Evolutionary conservation across 2,329 filamentous ascomycete genomes (phyloP), one percentile per base, ranked within the genome.

Genomic region (Trichoderma arundinaceum): DNA sequence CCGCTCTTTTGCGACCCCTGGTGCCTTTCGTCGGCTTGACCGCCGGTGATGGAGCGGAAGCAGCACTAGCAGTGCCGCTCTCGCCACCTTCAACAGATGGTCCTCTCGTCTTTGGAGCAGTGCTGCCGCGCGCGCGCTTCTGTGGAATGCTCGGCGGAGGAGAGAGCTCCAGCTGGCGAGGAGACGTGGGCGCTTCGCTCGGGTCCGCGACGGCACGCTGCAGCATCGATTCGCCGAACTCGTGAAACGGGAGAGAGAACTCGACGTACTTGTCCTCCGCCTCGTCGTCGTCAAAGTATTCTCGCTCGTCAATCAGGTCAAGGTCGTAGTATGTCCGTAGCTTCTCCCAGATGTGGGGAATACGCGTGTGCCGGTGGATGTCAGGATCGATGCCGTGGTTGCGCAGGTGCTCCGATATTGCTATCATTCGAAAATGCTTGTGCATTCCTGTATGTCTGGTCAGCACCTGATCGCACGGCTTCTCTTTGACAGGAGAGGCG

Each of bases 331-430:
- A 86, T 39, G 88, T 88, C 38, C 85, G 81, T 10, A 99, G 84
- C 78, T 98, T 98, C 71, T 86, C 84, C 94, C 95, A 98, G 69
- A 99, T 97, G 46, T 91, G 90, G 0, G 92, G 90, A 70, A 97
- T 95, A 66, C 90, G 90, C 46, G 92, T 97, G 79, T 99, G 95
- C 15, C 86, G 85, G 71, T 88, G 81, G 70, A 86, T 71, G 73
- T 90, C 83, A 59, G 90, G 86, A 76, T 93, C 85, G 75, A 91
- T 90, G 73, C 92, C 92, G 77, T 94, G 91, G 71, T 91, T 92
- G 70, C 90, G 88, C 67, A 96, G 81, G 71, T 92, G 87, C 71
- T 94, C 89, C 51, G 90, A 90, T 66, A 97, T 92, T 8, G 92
- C 89, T 69, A 97, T 88, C 84, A 97, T 94, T 67, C 92, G 90